Percentiles rank a stretch among this genome's conserved stretches.
phyloP scores from a whole-genome alignment of 1,139 yeast species.

The Blastobotrys apis region DNA sequence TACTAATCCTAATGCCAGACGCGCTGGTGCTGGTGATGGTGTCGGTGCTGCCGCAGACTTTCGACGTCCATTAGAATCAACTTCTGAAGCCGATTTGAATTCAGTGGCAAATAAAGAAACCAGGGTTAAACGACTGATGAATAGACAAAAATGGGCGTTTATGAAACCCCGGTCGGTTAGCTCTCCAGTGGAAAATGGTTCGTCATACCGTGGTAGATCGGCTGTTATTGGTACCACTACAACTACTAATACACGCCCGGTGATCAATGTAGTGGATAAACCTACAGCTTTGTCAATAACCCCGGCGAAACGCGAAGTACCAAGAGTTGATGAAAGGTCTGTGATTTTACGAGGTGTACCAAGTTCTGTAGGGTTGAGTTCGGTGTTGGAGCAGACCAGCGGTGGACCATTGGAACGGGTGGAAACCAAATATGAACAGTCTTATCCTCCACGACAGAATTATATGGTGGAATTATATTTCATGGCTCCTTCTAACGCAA shows the following conservation, averaged over 20 bases:
- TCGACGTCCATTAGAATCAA: conserved; percentile 11
- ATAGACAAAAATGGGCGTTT: conserved; percentile 10
- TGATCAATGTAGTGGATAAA: no score
- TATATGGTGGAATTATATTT: conserved; percentile 49
- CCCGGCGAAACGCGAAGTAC: not conserved
- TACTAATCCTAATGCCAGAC: not conserved
- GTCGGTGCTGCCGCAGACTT: no score
- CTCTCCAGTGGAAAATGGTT: conserved; percentile 5
- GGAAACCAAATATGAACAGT: conserved; percentile 11
- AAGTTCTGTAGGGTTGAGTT: conserved; percentile 42
- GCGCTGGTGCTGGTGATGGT: no score
- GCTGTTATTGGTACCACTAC: no score
- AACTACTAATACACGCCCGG: no score
- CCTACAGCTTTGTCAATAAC: not conserved
- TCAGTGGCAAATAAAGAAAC: conserved; percentile 10
- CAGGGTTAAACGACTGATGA: conserved; percentile 9
- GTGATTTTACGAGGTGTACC: conserved; percentile 4
- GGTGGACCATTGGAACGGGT: conserved; percentile 68
- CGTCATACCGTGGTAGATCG: no score
- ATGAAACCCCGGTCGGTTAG: conserved; percentile 12
- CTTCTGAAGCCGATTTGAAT: conserved; percentile 13
- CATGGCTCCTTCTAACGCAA: conserved; percentile 51
- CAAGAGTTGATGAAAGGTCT: not conserved
- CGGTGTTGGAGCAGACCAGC: conserved; percentile 53
- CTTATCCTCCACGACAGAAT: conserved; percentile 34